These are phyloP conservation scores for Pholiota molesta DNA, from an alignment of 768 basidiomycete genomes.

Conservation along the genomic window DNA sequence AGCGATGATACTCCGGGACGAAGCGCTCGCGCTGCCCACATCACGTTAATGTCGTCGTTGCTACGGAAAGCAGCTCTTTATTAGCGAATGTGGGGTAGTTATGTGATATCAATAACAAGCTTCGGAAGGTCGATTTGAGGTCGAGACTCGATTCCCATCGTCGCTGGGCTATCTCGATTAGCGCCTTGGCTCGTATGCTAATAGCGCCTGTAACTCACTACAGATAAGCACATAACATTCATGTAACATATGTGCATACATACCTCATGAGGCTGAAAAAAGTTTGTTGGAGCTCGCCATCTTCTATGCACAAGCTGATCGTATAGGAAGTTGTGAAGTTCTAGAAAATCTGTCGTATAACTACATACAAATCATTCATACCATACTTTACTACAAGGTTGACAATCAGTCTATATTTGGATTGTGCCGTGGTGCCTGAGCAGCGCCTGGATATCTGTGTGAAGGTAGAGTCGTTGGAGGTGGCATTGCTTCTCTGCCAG, in stretches of 20 bases:
- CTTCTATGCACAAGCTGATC: not conserved
- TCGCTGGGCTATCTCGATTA: not conserved
- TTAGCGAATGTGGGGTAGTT: not conserved
- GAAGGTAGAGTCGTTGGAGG: constrained; percentile 1
- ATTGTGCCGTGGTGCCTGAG: constrained; percentile 5
- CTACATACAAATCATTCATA: not conserved
- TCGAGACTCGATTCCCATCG: not conserved
- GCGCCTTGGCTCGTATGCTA: no score
- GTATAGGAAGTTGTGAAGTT: not conserved
- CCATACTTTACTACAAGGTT: not conserved
- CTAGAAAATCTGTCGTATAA: not conserved
- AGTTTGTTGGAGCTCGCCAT: no score
- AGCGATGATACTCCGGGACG: not conserved
- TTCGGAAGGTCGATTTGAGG: not conserved
- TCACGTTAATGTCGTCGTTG: not conserved
- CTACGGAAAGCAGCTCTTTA: not conserved
- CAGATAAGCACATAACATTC: no score
- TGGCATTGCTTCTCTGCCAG: not conserved
- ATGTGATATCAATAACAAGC: not conserved
- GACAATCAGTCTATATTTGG: constrained; percentile 1
- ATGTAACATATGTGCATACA: no score
- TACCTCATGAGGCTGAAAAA: no score
- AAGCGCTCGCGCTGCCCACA: not conserved
- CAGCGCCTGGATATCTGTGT: not conserved
- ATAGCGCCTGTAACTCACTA: no score